Evolutionary conservation across 176 grass and related monocot genomes (phyloP).

Genomic region (Tuctoria greenei): DNA sequence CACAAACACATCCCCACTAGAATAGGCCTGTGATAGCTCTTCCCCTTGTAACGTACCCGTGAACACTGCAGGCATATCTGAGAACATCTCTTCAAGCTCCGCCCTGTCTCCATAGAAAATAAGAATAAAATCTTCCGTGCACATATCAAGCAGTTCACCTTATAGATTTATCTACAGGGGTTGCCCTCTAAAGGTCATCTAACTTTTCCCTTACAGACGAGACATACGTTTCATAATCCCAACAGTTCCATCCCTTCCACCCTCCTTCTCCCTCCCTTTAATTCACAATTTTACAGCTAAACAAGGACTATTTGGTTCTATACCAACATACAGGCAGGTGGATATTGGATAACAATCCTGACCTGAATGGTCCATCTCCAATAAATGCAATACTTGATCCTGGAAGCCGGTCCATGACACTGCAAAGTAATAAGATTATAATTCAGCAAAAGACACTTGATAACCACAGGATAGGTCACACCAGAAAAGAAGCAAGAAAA

Average conservation of each 20-base stretch:
- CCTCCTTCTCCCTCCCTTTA: neutral
- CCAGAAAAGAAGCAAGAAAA: neutral
- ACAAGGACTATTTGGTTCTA: neutral
- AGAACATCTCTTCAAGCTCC: conserved; percentile 68
- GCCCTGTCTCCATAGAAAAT: conserved; percentile 42
- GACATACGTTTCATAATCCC: neutral
- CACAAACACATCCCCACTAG: conserved; percentile 72
- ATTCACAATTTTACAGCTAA: neutral
- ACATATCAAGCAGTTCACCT: neutral
- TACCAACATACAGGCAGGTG: neutral
- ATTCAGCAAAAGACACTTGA: conserved; percentile 2
- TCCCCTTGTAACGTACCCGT: conserved; percentile 66
- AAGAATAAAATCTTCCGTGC: neutral
- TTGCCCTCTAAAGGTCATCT: neutral
- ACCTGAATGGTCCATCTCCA: conserved; percentile 65
- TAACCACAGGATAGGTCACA: neutral
- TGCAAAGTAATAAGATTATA: conserved; percentile 12
- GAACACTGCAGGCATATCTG: conserved; percentile 68
- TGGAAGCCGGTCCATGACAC: conserved; percentile 65
- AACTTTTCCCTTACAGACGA: neutral
- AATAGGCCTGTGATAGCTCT: conserved; percentile 70
- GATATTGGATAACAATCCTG: neutral
- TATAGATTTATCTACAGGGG: neutral
- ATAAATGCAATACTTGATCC: conserved; percentile 65
- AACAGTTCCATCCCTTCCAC: neutral